These are phyloP conservation scores for Lomentospora prolificans DNA, from an alignment of 2,329 filamentous ascomycete species.

Conservation along the genomic window DNA sequence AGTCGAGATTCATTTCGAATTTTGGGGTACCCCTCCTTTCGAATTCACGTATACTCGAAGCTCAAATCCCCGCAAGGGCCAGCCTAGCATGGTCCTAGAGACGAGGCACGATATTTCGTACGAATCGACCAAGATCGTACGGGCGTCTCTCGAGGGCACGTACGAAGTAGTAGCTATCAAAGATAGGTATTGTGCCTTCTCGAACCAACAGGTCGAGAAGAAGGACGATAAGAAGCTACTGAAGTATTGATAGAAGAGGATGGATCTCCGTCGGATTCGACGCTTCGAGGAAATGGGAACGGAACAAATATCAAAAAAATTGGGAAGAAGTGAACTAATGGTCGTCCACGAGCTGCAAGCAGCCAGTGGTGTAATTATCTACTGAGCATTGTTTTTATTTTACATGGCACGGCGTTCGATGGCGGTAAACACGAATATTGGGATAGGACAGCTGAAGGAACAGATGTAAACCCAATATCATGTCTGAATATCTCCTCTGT, in stretches of 20 bases:
- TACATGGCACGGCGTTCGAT: conserved; percentile 4
- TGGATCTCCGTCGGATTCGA: background rate
- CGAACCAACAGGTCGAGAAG: conserved; percentile 53
- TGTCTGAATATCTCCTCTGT: background rate
- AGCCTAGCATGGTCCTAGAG: conserved; percentile 73
- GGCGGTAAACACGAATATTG: background rate
- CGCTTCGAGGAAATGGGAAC: background rate
- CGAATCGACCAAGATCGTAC: conserved; percentile 70
- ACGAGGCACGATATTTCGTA: conserved; percentile 81
- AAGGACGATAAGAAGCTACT: conserved; percentile 29
- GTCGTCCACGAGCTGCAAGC: background rate
- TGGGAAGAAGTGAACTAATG: background rate
- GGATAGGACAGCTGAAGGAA: background rate
- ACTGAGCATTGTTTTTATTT: conserved; percentile 1
- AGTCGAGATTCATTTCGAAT: conserved; percentile 88
- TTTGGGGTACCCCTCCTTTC: conserved; percentile 90
- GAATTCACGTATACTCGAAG: conserved; percentile 95
- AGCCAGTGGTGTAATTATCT: conserved; percentile 1
- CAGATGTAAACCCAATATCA: background rate
- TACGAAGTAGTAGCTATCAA: conserved; percentile 97
- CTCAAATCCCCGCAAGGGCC: conserved; percentile 72
- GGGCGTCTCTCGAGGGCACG: conserved; percentile 85
- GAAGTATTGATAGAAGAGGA: conserved; percentile 7
- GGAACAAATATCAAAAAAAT: background rate
- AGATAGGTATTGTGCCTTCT: conserved; percentile 85